phyloP scores from a whole-genome alignment of 2,329 filamentous ascomycete genomes.

The Fonsecaea nubica region DNA sequence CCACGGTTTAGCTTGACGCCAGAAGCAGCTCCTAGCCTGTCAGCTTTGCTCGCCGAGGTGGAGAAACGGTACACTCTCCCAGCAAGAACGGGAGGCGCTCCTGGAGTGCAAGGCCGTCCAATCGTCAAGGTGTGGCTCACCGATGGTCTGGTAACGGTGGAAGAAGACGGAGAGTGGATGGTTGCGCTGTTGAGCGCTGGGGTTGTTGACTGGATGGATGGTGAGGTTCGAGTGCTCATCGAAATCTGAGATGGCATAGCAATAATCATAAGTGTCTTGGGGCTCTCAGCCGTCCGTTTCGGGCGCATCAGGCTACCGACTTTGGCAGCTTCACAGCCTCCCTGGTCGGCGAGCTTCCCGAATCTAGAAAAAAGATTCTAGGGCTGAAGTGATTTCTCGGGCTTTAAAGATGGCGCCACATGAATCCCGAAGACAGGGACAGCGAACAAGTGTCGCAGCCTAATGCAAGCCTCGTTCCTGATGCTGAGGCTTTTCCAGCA shows the following conservation, averaged over 20 bases:
- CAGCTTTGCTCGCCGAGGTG: constrained; percentile 33
- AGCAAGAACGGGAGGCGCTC: constrained; percentile 6
- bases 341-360: constrained; percentile 9
- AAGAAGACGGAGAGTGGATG: constrained; percentile 53
- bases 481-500: constrained; percentile 3
- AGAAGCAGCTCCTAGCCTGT: constrained; percentile 32
- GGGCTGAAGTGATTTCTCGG: constrained; percentile 12
- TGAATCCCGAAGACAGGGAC: constrained; percentile 22
- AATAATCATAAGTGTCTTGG: neutral
- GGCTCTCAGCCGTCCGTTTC: constrained; percentile 1
- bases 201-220: constrained; percentile 57
- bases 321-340: constrained; percentile 5
- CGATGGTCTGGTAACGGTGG: constrained; percentile 49
- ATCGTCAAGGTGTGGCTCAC: constrained; percentile 51
- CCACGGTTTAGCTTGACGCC: constrained; percentile 36
- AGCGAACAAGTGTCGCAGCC: constrained; percentile 1
- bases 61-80: constrained; percentile 30
- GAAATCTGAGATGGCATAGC: constrained; percentile 41
- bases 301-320: neutral
- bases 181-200: constrained; percentile 52
- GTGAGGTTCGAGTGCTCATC: constrained; percentile 51
- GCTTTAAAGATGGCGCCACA: constrained; percentile 16
- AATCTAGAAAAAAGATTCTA: constrained; percentile 5
- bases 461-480: constrained; percentile 20
- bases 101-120: constrained; percentile 20